Base-by-base conservation (phyloP, 208 protist species). In the Wallacemonas sp. region DNA sequence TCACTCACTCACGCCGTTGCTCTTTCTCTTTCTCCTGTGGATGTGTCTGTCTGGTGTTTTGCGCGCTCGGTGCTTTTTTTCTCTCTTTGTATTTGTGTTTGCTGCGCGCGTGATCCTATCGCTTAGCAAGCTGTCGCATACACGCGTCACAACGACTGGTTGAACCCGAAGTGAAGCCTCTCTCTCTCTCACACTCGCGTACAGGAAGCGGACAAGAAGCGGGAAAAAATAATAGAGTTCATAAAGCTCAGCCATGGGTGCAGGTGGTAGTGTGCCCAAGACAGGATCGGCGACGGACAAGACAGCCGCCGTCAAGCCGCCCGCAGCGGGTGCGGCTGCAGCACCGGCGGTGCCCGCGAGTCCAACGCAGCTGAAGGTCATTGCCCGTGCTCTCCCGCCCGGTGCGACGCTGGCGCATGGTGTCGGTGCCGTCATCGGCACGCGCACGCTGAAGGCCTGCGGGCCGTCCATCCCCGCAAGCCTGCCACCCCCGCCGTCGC, bases 261-360 rank as follows among this genome's bases (percentile, higher is more conserved):
- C 80, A 34, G 80, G 73, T 30, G 69, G 78, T 12, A 82, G 74
- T 45, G 69, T 73, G 37, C n/a, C 24, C 12, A 29, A 41, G n/a
- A n/a, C 54, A 3, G 17, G 34, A 37, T 0, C 33, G 39, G 29
- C 50, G 9, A 6, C 30, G 39, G 15, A 54, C 37, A 38, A 37
- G 50, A 5, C 76, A 46, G 44, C 75, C 54, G 19, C 50, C 52
- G 21, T 63, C 3, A 63, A 52, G 37, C 17, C 24, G 3, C 6
- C 45, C 32, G n/a, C 50, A 24, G 24, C 5, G 30, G 0, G 13
- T 9, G 19, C 38, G 21, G 54, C 34, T 15, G 64, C 64, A 13
- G 32, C 46, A 3, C 10, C 22, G 2, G 48, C 44, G 1, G 12
- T 3, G 22, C 2, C 21, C 27, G 22, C 42, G 22, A 1, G 39